A percentile compares a stretch with the other conserved stretches of the same genome.
These are phyloP conservation scores for Alternaria triticimaculans DNA, from an alignment of 2,329 filamentous ascomycete species.

Conservation along the genomic window DNA sequence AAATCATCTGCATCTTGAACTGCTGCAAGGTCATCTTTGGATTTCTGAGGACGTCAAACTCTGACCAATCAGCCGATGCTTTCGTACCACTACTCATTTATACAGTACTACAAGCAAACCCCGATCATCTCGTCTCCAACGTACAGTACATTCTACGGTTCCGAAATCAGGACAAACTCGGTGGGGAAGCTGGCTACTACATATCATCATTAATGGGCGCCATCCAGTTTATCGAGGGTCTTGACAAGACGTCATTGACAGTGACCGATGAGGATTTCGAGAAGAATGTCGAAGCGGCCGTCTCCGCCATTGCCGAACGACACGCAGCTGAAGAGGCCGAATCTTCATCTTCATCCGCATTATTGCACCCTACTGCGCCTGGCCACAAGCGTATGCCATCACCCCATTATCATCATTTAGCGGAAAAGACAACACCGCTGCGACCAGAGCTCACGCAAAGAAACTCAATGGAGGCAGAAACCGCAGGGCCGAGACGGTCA, in stretches of 20 bases:
- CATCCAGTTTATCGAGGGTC: constrained; percentile 94
- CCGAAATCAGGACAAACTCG: constrained; percentile 94
- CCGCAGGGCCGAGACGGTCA: constrained; percentile 63
- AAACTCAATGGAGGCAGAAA: constrained; percentile 66
- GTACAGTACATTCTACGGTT: constrained; percentile 98
- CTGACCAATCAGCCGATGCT: constrained; percentile 92
- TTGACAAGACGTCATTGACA: constrained; percentile 91
- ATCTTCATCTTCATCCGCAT: constrained; percentile 21
- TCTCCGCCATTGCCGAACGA: constrained; percentile 92
- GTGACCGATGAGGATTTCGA: constrained; percentile 97
- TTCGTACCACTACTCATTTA: constrained; percentile 93
- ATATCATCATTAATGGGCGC: constrained; percentile 95
- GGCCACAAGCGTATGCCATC: constrained; percentile 49
- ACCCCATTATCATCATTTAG: constrained; percentile 53
- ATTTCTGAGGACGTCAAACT: constrained; percentile 87
- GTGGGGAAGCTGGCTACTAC: constrained; percentile 98
- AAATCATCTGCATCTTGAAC: constrained; percentile 97
- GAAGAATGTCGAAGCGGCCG: constrained; percentile 91
- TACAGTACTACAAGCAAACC: constrained; percentile 91
- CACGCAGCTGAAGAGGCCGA: constrained; percentile 61
- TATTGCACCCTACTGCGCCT: constrained; percentile 26
- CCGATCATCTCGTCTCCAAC: constrained; percentile 94
- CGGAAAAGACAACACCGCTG: constrained; percentile 58
- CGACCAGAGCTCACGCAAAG: constrained; percentile 65
- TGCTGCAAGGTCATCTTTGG: constrained; percentile 99